phyloP scores from a whole-genome alignment of 306 rosid species.

The Luffa acutangula region DNA sequence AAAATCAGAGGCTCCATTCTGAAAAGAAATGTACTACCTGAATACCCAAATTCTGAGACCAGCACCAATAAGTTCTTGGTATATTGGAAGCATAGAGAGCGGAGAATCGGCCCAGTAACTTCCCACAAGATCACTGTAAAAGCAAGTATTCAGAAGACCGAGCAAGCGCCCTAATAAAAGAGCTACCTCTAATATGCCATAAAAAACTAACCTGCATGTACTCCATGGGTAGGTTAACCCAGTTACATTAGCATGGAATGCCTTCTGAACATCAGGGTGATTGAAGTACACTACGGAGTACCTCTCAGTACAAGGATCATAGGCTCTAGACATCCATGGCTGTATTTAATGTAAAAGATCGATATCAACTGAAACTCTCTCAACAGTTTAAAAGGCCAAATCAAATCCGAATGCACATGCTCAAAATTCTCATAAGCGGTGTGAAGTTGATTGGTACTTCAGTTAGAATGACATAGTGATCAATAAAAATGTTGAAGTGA shows the following conservation, averaged over 20 bases:
- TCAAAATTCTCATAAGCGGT: not conserved
- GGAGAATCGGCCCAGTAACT: conserved; percentile 86
- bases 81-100: conserved; percentile 85
- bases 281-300: conserved; percentile 67
- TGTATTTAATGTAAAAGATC: conserved; percentile 25
- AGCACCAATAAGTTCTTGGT: conserved; percentile 68
- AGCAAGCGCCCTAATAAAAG: not conserved
- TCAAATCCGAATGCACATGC: not conserved
- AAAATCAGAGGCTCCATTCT: not conserved
- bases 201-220: conserved; percentile 59
- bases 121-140: conserved; percentile 62
- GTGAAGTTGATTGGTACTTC: not conserved
- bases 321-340: conserved; percentile 97
- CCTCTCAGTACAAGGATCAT: conserved; percentile 95
- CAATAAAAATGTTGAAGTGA: not conserved
- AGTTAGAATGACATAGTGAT: not conserved
- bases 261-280: conserved; percentile 83
- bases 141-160: not conserved
- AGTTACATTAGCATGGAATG: conserved; percentile 87
- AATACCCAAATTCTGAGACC: conserved; percentile 72
- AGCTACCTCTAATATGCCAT: conserved; percentile 11
- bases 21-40: conserved; percentile 40
- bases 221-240: conserved; percentile 65
- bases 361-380: conserved; percentile 9
- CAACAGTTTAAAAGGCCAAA: not conserved